phyloP scores from a whole-genome alignment of 345 rosid genomes.

The Brassica rapa region DNA sequence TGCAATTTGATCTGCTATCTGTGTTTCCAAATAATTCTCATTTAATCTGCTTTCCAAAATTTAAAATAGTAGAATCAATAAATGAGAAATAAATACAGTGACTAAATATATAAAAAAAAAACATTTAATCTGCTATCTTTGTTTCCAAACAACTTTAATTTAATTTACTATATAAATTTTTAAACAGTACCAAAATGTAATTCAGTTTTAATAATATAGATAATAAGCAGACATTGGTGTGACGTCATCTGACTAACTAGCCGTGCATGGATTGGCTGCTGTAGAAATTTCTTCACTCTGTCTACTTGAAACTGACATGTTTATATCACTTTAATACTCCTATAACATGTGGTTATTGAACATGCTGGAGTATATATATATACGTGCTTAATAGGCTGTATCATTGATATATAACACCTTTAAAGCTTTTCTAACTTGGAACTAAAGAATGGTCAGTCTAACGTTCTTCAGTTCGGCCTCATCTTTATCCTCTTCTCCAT shows the following conservation, averaged over 20 bases:
- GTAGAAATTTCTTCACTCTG: constrained; percentile 34
- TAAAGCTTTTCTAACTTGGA: constrained; percentile 8
- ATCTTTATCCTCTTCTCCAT: constrained; percentile 19
- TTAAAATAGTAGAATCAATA: too few relatives aligned
- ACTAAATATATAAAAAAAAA: too few relatives aligned
- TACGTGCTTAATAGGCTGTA: constrained; percentile 13
- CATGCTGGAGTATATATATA: constrained; percentile 23
- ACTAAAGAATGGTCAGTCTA: constrained; percentile 24
- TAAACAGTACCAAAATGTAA: too few relatives aligned
- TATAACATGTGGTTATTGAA: neutral
- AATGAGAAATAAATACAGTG: too few relatives aligned
- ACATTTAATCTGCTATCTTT: too few relatives aligned
- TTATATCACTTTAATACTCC: constrained; percentile 16
- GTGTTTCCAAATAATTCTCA: too few relatives aligned
- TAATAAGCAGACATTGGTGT: constrained; percentile 19
- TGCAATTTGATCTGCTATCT: too few relatives aligned
- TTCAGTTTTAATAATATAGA: too few relatives aligned
- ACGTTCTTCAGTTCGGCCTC: constrained; percentile 19
- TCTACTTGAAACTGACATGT: constrained; percentile 31
- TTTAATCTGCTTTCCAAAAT: too few relatives aligned
- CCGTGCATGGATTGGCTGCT: constrained; percentile 36
- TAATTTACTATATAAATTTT: too few relatives aligned
- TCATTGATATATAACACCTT: neutral
- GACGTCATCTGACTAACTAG: constrained; percentile 24
- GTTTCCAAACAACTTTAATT: too few relatives aligned